Base-by-base conservation (phyloP, 106 monocot species). In the Platanthera zijinensis region DNA sequence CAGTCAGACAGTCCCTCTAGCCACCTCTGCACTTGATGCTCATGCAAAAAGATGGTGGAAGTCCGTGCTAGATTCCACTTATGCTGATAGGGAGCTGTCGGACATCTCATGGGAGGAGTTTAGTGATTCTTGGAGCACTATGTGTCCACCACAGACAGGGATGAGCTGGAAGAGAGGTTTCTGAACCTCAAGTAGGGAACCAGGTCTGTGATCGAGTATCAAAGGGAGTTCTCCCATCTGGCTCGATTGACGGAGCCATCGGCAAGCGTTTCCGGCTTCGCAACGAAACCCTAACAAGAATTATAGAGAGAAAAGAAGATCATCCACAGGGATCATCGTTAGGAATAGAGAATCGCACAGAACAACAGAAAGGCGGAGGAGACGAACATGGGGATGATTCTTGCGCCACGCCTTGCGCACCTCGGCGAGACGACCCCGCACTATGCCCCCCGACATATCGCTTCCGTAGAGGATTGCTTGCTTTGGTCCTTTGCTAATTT, bases 321-420 rank as follows among this genome's bases (percentile, higher is more conserved):
- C 52, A 53, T 19, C 66, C 32, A 30, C 30, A 2, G 32, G 66
- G 22, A 25, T 63, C 8, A 63, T 10, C 8, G 19, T 9, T 21
- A 39, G 22, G 32, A 67, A 50, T 3, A 49, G 32, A 76, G 53
- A 11, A 22, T 17, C 47, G 56, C 15, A 28, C 11, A 45, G n/a
- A 73, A 48, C 18, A 78, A 48, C 0, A 25, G 47, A n/a, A 19
- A 54, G 71, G 59, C 8, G 48, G 32, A n/a, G n/a, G n/a, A 9
- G 25, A 74, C 74, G 9, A 7, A 87, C 87, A 53, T 87, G 87
- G 7, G 90, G 90, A 49, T 90, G 90, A 50, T 90, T 87, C 83
- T 85, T 90, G n/a, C 90, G 79, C 90, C 90, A 90, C 12, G 87
- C 78, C 74, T 90, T 90, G 39, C 90, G 85, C 74, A 87, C 90